Evolutionary conservation across 352 stramenopile species (phyloP).

Genomic region (Plasmopara halstedii): DNA sequence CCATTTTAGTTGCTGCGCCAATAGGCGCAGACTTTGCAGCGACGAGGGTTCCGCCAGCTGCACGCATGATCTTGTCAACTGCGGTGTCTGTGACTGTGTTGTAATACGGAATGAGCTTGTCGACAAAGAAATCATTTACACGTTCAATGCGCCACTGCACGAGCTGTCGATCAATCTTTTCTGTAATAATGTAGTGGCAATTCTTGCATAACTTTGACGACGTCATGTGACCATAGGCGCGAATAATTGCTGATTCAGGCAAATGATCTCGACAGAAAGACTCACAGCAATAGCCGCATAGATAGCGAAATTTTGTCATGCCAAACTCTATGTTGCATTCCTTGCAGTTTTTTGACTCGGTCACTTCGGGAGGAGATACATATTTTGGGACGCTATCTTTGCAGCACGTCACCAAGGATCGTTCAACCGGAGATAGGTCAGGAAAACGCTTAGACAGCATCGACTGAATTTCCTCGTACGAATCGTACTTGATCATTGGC

Average conservation of each 20-base stretch:
- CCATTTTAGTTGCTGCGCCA: slow-evolving; percentile 73
- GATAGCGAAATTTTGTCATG: slow-evolving; percentile 78
- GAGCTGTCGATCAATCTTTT: slow-evolving; percentile 74
- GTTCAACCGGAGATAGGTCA: slow-evolving; percentile 63
- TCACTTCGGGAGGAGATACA: slow-evolving; percentile 57
- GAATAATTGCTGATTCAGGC: slow-evolving; percentile 43
- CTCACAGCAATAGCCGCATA: slow-evolving; percentile 76
- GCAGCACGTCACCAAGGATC: slow-evolving; percentile 66
- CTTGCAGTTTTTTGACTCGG: slow-evolving; percentile 56
- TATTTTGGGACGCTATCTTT: slow-evolving; percentile 34
- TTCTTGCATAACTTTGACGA: slow-evolving; percentile 62
- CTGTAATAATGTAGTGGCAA: slow-evolving; percentile 57
- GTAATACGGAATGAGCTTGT: slow-evolving; percentile 67
- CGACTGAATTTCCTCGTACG: slow-evolving; percentile 30
- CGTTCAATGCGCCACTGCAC: slow-evolving; percentile 74
- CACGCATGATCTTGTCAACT: slow-evolving; percentile 79
- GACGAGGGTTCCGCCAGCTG: slow-evolving; percentile 65
- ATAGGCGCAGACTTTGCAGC: slow-evolving; percentile 75
- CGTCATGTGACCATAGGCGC: slow-evolving; percentile 54
- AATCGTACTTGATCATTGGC: neutral
- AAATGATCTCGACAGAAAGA: slow-evolving; percentile 75
- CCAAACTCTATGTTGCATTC: slow-evolving; percentile 64
- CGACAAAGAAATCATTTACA: slow-evolving; percentile 64
- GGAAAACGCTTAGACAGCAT: slow-evolving; percentile 75
- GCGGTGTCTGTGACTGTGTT: slow-evolving; percentile 74